phyloP scores from a whole-genome alignment of 1,139 yeast species.

The Pichia inconspicua region DNA sequence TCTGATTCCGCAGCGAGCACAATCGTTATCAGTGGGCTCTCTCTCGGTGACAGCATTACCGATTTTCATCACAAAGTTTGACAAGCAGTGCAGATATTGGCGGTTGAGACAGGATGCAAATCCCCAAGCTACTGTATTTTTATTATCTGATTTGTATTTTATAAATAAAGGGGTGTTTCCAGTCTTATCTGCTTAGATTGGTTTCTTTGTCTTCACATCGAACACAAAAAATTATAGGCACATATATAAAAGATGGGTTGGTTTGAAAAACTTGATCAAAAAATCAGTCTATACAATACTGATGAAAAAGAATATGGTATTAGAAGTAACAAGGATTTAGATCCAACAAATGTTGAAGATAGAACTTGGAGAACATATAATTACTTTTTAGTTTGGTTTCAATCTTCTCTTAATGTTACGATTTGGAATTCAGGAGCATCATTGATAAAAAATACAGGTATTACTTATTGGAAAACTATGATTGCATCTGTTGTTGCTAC shows the following conservation, averaged over 20 bases:
- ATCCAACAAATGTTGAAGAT: slow-evolving; percentile 23
- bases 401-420: slow-evolving; percentile 21
- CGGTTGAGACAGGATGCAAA: no score
- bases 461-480: slow-evolving; percentile 18
- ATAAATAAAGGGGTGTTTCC: no score
- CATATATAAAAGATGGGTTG: slow-evolving; percentile 1
- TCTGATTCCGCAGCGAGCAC: no score
- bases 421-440: slow-evolving; percentile 30
- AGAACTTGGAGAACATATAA: slow-evolving; percentile 25
- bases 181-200: neutral
- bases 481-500: slow-evolving; percentile 17
- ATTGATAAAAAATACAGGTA: slow-evolving; percentile 16
- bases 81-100: no score
- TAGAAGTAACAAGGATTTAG: slow-evolving; percentile 25
- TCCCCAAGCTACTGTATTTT: no score
- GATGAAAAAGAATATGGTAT: slow-evolving; percentile 13
- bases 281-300: slow-evolving; percentile 12
- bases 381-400: slow-evolving; percentile 23
- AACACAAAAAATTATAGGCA: neutral
- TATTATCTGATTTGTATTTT: no score
- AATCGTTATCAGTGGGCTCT: no score
- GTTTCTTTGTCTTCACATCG: neutral
- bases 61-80: no score
- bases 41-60: no score
- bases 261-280: slow-evolving; percentile 13